phyloP scores from a whole-genome alignment of 78 protist species.

The Dictyostelium capitatum region DNA sequence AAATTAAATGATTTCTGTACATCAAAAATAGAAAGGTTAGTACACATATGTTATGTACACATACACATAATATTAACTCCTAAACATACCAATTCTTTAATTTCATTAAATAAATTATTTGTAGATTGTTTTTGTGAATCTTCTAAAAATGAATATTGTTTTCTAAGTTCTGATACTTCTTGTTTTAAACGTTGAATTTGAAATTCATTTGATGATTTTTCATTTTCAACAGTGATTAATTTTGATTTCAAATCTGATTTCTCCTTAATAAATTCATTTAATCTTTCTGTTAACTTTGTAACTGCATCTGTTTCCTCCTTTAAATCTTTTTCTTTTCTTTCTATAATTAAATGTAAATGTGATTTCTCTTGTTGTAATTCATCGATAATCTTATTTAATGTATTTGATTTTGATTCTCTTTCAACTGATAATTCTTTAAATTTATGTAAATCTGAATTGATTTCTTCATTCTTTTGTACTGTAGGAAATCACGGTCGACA shows the following conservation, averaged over 20 bases:
- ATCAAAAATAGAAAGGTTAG: not conserved
- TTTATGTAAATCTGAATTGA: not conserved
- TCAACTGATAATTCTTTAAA: constrained; percentile 39
- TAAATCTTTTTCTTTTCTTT: constrained; percentile 57
- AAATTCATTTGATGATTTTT: constrained; percentile 43
- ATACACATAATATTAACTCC: not conserved
- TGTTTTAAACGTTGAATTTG: constrained; percentile 51
- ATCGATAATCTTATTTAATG: constrained; percentile 60
- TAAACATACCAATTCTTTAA: constrained; percentile 59
- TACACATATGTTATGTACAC: not conserved
- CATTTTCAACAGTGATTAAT: constrained; percentile 50
- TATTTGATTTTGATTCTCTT: constrained; percentile 57
- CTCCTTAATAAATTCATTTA: constrained; percentile 47
- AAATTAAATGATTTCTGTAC: constrained; percentile 47
- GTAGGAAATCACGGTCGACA: too few species aligned
- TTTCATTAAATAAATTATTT: constrained; percentile 30
- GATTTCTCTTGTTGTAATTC: constrained; percentile 66
- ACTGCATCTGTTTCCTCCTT: constrained; percentile 50
- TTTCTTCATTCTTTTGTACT: constrained; percentile 41
- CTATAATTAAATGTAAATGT: constrained; percentile 22
- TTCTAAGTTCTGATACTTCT: constrained; percentile 51
- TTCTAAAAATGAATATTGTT: constrained; percentile 22
- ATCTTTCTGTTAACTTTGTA: constrained; percentile 47
- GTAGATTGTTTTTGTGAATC: constrained; percentile 27
- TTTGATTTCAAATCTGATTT: constrained; percentile 50